These are phyloP conservation scores for Prunus salicina DNA, from an alignment of 306 rosid species.

Conservation along the genomic window DNA sequence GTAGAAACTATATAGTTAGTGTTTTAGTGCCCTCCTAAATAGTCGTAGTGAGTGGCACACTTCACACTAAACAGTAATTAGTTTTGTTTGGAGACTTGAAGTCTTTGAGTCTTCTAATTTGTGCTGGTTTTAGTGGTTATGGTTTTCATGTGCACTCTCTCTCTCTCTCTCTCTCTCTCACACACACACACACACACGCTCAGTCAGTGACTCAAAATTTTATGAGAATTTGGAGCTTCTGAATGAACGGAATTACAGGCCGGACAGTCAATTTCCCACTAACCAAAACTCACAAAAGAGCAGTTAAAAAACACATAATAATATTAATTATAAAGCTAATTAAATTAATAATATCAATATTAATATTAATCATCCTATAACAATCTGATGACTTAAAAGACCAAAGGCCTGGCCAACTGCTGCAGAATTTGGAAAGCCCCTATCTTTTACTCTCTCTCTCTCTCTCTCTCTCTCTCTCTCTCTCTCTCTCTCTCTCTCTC, in stretches of 20 bases:
- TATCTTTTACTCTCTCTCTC: background rate
- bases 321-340: background rate
- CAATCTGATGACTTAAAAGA: background rate
- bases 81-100: background rate
- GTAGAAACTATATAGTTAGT: too few species aligned
- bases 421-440: conserved; percentile 9
- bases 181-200: too few species aligned
- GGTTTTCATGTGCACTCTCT: background rate
- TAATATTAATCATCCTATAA: background rate
- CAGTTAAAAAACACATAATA: conserved; percentile 11
- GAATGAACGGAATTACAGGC: background rate
- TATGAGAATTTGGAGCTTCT: background rate
- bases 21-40: too few species aligned
- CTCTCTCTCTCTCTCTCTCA: background rate
- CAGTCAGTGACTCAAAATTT: background rate
- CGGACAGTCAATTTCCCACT: background rate
- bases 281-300: background rate
- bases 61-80: background rate
- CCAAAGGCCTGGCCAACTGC: conserved; percentile 1
- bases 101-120: background rate
- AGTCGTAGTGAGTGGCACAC: background rate
- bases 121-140: background rate
- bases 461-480: background rate
- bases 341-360: background rate
- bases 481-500: too few species aligned